Evolutionary conservation across 78 protist genomes (phyloP).

Genomic region (Acrasis kona): DNA sequence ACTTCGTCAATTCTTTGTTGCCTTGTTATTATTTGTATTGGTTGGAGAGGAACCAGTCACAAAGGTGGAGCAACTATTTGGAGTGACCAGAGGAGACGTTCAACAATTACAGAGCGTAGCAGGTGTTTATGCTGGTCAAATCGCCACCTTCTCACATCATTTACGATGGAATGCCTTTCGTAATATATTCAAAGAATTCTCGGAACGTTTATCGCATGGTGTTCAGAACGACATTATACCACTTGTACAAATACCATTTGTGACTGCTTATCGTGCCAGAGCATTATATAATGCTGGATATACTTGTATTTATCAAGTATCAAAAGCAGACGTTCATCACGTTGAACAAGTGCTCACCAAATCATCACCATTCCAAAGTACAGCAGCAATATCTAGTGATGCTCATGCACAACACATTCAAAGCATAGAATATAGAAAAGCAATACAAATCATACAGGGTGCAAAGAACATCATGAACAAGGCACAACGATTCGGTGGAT

Average conservation of each 20-base stretch:
- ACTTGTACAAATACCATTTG: background rate
- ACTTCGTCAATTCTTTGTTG: background rate
- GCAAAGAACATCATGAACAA: no score
- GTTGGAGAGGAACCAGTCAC: background rate
- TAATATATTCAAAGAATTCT: background rate
- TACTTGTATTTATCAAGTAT: background rate
- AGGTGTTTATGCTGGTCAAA: background rate
- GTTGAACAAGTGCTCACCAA: background rate
- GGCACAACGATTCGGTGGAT: no score
- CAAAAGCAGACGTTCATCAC: background rate
- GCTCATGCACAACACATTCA: no score
- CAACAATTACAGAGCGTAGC: slow-evolving; percentile 11
- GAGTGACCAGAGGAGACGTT: background rate
- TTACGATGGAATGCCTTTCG: slow-evolving; percentile 1
- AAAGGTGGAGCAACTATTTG: background rate
- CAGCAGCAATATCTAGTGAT: no score
- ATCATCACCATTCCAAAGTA: background rate
- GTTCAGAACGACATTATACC: slow-evolving; percentile 6
- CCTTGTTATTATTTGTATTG: background rate
- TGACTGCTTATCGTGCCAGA: background rate
- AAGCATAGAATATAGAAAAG: no score
- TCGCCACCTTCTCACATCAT: background rate
- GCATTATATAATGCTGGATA: slow-evolving; percentile 4
- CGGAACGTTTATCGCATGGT: background rate
- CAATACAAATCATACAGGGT: no score